Percentiles rank a stretch among this genome's conserved stretches.
Evolutionary conservation across 1,284 basidiomycete genomes (phyloP).

Genomic region (Agroathelia rolfsii): DNA sequence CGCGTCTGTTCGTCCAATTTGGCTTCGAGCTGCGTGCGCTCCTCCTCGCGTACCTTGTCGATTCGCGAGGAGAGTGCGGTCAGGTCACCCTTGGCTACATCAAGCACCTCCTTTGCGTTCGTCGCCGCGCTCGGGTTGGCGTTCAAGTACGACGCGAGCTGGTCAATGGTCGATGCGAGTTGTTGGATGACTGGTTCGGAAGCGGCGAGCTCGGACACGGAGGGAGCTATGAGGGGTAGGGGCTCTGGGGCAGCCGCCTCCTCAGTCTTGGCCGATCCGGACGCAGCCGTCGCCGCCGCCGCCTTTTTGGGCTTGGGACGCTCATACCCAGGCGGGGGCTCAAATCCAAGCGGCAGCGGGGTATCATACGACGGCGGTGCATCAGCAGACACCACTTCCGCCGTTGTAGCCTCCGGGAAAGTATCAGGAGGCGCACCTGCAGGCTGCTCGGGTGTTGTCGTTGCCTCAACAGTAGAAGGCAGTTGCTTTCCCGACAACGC

Average conservation of each 20-base stretch:
- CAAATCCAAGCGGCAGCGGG: constrained; percentile 83
- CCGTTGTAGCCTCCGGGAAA: constrained; percentile 13
- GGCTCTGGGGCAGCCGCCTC: constrained; percentile 27
- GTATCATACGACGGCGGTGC: constrained; percentile 61
- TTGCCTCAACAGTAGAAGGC: constrained; percentile 21
- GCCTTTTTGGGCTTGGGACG: constrained; percentile 42
- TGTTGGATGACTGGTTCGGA: constrained; percentile 88
- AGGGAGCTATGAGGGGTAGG: constrained; percentile 77
- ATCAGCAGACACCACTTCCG: constrained; percentile 20
- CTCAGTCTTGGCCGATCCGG: too few relatives aligned
- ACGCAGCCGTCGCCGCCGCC: constrained; percentile 14
- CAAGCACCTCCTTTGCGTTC: constrained; percentile 63
- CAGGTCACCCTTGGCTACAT: constrained; percentile 76
- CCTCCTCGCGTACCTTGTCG: constrained; percentile 74
- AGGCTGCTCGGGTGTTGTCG: constrained; percentile 23
- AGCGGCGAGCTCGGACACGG: constrained; percentile 61
- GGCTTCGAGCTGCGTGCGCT: constrained; percentile 67
- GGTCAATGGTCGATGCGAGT: constrained; percentile 89
- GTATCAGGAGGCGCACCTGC: constrained; percentile 20
- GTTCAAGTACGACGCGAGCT: constrained; percentile 77
- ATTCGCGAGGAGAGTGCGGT: constrained; percentile 72
- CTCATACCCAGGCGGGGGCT: constrained; percentile 81
- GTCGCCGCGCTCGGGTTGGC: constrained; percentile 59
- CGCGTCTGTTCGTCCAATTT: constrained; percentile 75
- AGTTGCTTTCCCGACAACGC: constrained; percentile 41